These are phyloP conservation scores for Arctostaphylos glauca DNA, from an alignment of 148 eudicot genomes.

Conservation along the genomic window DNA sequence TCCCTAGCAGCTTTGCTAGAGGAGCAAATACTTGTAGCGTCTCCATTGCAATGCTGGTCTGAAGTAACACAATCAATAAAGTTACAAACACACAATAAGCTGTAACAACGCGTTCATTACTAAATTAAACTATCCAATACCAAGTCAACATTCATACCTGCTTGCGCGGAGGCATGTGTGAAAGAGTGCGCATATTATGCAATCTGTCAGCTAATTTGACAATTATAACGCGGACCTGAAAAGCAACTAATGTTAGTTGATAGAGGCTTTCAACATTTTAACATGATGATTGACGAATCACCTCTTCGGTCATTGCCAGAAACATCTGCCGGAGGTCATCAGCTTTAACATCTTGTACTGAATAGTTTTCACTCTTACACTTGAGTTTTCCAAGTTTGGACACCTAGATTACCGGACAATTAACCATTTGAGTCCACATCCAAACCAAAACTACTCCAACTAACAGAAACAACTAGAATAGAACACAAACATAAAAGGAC, in stretches of 20 bases:
- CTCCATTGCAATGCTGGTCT: conserved; percentile 94
- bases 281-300: conserved; percentile 17
- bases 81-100: conserved; percentile 14
- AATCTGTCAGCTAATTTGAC: conserved; percentile 97
- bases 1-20: conserved; percentile 88
- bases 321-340: conserved; percentile 98
- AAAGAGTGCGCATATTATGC: conserved; percentile 98
- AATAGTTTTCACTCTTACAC: conserved; percentile 65
- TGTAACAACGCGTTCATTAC: not conserved
- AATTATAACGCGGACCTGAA: conserved; percentile 95
- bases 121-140: not conserved
- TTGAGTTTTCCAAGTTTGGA: conserved; percentile 94
- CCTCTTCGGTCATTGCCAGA: conserved; percentile 99
- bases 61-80: conserved; percentile 25
- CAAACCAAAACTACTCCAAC: not conserved
- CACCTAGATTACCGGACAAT: conserved; percentile 47
- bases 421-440: not conserved
- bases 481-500: conserved; percentile 29
- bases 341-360: conserved; percentile 89
- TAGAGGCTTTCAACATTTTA: not conserved
- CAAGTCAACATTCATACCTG: conserved; percentile 50
- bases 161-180: conserved; percentile 97
- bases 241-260: conserved; percentile 15
- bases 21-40: conserved; percentile 98
- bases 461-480: not conserved